phyloP scores from a whole-genome alignment of 2,329 filamentous ascomycete species.

The Pseudogymnoascus sp. region DNA sequence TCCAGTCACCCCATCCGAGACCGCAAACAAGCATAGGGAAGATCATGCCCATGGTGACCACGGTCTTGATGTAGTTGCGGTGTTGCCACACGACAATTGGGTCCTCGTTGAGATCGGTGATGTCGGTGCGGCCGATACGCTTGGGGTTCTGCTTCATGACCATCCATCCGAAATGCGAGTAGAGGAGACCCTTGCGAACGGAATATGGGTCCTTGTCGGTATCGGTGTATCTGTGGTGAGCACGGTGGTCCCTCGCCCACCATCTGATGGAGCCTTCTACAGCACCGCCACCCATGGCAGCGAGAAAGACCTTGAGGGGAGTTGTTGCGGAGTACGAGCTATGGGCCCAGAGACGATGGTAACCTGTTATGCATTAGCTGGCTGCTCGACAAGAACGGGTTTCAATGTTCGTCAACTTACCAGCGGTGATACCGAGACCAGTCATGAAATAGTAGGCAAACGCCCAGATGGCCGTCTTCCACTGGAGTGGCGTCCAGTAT shows the following conservation, averaged over 20 bases:
- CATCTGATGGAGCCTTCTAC: conserved; percentile 81
- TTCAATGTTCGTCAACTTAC: conserved; percentile 36
- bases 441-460: conserved; percentile 78
- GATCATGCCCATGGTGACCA: conserved; percentile 67
- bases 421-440: conserved; percentile 70
- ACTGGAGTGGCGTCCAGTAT: conserved; percentile 67
- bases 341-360: conserved; percentile 82
- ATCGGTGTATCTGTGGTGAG: conserved; percentile 86
- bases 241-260: conserved; percentile 82
- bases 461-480: conserved; percentile 65
- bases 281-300: conserved; percentile 71
- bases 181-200: conserved; percentile 77
- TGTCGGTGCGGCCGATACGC: conserved; percentile 78
- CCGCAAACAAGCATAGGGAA: conserved; percentile 71
- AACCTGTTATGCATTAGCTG: conserved; percentile 38
- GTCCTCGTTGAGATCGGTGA: conserved; percentile 81
- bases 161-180: conserved; percentile 86
- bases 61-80: conserved; percentile 74
- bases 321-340: conserved; percentile 70
- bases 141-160: conserved; percentile 89
- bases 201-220: conserved; percentile 90
- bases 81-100: conserved; percentile 82
- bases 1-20: conserved; percentile 72
- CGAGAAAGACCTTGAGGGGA: conserved; percentile 74
- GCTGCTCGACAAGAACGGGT: background rate